Conservation (phyloP, 2,329 filamentous ascomycete genomes). For the Claviceps digitariae region DNA sequence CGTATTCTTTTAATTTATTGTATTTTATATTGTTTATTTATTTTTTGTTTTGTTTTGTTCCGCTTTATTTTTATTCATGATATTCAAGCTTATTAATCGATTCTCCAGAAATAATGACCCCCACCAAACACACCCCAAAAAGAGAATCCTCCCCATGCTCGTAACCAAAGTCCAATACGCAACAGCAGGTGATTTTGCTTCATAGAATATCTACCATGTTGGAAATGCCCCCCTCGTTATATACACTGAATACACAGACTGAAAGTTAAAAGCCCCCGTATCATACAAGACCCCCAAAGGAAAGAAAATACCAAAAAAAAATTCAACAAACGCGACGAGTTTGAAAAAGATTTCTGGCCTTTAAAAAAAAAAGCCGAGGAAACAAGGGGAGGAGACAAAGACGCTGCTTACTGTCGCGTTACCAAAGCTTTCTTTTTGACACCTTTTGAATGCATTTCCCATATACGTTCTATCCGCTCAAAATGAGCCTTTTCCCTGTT, state of each 20-base stretch:
- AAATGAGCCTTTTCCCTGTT: neutral
- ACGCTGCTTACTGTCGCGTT: conserved; percentile 1
- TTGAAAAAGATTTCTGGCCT: too few species aligned
- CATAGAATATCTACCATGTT: neutral
- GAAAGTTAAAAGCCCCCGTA: neutral
- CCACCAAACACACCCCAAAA: too few species aligned
- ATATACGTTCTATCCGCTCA: conserved; percentile 8
- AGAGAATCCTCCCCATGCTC: too few species aligned
- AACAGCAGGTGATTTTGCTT: neutral
- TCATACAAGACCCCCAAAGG: too few species aligned
- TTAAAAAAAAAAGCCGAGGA: too few species aligned
- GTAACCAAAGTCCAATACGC: neutral
- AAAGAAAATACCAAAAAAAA: neutral
- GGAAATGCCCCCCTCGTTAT: neutral
- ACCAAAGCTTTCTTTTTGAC: conserved; percentile 20
- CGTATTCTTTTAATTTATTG: neutral
- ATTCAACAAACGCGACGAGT: neutral
- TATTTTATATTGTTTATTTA: too few species aligned
- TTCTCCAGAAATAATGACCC: too few species aligned
- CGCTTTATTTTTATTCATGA: conserved; percentile 4
- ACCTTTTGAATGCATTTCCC: conserved; percentile 22
- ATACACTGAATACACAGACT: neutral
- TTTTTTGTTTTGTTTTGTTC: neutral
- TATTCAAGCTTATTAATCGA: neutral
- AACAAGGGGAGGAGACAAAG: conserved; percentile 12